Base-by-base conservation (phyloP, 257 asterid species). In the Rubia yunnanensis region DNA sequence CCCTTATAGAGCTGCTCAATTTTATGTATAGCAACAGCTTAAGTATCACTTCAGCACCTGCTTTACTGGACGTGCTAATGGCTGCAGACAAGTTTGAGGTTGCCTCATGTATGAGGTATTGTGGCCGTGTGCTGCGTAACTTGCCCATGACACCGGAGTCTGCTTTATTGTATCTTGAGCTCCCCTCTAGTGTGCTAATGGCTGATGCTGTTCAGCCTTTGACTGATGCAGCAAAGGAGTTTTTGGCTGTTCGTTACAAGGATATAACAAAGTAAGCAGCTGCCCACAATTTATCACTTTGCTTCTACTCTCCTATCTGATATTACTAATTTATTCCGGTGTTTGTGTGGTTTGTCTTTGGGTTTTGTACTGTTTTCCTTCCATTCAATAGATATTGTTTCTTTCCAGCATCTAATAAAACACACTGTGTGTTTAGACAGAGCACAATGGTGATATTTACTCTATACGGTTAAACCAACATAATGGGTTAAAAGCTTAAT, bases 71-170 rank as follows among this genome's bases (percentile, higher is more conserved):
- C 67, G 83, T 94, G 61, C 88, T 94, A 57, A 86, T 94, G 97
- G 99, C 96, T 69, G 99, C 99, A n/a, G 99, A 94, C 70, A 94
- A 94, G 79, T 94, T 86, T 65, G 96, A 88, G 76, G 99, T 94
- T 36, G 96, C 95, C 63, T 94, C 99, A 60, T 94, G 99, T 82
- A 89, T 94, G 97, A 84, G 96, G 72, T 74, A 90, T 70, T 94
- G 99, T 70, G 87, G 99, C 58, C 95, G 89, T 66, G 77, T 78
- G 35, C 66, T 94, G 76, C 86, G 95, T 68, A 83, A 81, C 80
- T 71, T 90, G 80, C 89, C 97, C 59, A 86, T 91, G 98, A 84
- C 87, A 68, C 85, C 94, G 2, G 98, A 91, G 60, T 86, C 96
- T 17, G 96, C 98, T 7, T 78, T 91, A 72, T 77, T 88, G 23